Evolutionary conservation across 208 protist genomes (phyloP).

Genomic region (Naegleria fowleri): DNA sequence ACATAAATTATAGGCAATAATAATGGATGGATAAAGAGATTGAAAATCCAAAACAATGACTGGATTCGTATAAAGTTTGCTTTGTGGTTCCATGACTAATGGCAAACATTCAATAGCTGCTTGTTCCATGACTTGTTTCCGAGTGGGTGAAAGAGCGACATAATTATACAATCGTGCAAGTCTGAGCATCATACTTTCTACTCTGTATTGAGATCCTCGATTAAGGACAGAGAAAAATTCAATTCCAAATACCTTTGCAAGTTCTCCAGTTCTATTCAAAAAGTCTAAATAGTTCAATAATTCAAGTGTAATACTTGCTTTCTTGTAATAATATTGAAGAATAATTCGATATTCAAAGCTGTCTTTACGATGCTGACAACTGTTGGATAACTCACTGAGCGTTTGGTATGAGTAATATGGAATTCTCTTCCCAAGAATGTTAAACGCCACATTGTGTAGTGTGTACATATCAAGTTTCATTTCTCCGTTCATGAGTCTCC

Average conservation of each 20-base stretch:
- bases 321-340: constrained; percentile 20
- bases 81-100: constrained; percentile 44
- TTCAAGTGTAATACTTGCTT: constrained; percentile 35
- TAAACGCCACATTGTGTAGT: constrained; percentile 48
- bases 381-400: constrained; percentile 46
- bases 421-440: constrained; percentile 48
- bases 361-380: not conserved
- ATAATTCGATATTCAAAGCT: not conserved
- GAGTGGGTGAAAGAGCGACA: constrained; percentile 41
- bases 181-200: constrained; percentile 43
- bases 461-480: constrained; percentile 53
- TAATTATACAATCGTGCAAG: constrained; percentile 41
- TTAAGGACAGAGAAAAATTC: constrained; percentile 39
- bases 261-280: constrained; percentile 53
- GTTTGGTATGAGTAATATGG: constrained; percentile 29
- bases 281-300: constrained; percentile 56
- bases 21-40: constrained; percentile 75
- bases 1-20: constrained; percentile 81
- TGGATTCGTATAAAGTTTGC: constrained; percentile 38
- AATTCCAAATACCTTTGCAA: constrained; percentile 61
- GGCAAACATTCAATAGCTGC: constrained; percentile 38
- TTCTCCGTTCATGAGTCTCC: constrained; percentile 58
- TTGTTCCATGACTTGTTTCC: constrained; percentile 36
- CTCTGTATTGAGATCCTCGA: constrained; percentile 46
- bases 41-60: constrained; percentile 82